Percentiles rank a stretch among this genome's conserved stretches.
These are phyloP conservation scores for Clavispora asparagi DNA, from an alignment of 805 yeast species.

Conservation along the genomic window DNA sequence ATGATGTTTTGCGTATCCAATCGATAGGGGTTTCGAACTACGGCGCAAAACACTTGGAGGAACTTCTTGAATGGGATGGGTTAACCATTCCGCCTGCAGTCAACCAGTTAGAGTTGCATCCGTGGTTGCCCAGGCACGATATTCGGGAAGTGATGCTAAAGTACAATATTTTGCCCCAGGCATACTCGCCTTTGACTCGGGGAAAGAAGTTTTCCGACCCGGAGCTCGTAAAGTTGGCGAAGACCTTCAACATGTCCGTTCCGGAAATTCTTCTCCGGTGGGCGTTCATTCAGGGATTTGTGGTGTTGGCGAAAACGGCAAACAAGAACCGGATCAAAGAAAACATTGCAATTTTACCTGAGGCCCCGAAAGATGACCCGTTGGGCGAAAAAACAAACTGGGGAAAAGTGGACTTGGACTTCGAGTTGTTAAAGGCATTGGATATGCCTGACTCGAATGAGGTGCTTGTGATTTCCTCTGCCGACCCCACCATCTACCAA, in stretches of 20 bases:
- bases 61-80: constrained; percentile 53
- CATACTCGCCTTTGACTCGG: constrained; percentile 74
- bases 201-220: constrained; percentile 57
- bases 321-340: constrained; percentile 45
- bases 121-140: constrained; percentile 69
- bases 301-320: constrained; percentile 66
- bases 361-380: constrained; percentile 16
- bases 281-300: constrained; percentile 66
- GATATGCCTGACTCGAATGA: constrained; percentile 33
- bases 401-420: constrained; percentile 38
- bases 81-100: constrained; percentile 53
- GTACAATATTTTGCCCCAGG: constrained; percentile 58
- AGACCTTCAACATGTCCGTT: constrained; percentile 43
- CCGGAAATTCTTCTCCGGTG: constrained; percentile 69
- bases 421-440: constrained; percentile 30
- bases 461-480: constrained; percentile 8
- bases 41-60: constrained; percentile 55
- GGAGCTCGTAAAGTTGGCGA: constrained; percentile 44
- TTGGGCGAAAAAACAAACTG: constrained; percentile 21
- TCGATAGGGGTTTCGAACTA: constrained; percentile 79
- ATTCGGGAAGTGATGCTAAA: constrained; percentile 56
- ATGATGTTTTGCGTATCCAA: constrained; percentile 51
- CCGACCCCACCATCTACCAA: constrained; percentile 21
- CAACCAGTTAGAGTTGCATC: constrained; percentile 80
- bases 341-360: constrained; percentile 50